A percentile compares a stretch with the other conserved stretches of the same genome.
phyloP scores from a whole-genome alignment of 306 rosid species.

The Prinsepia uniflora region DNA sequence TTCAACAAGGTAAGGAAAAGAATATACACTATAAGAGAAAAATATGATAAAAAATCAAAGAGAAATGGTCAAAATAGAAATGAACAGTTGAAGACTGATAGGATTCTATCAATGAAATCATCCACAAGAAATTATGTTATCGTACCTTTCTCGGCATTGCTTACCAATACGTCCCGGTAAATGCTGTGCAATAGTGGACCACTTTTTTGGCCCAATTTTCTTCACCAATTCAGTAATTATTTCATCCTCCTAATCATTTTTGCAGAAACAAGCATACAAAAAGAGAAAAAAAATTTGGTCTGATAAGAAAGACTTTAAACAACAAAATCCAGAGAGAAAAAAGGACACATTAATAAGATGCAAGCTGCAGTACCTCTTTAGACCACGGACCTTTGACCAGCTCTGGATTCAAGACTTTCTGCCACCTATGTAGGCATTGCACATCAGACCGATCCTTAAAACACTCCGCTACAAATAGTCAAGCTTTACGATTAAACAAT shows the following conservation, averaged over 20 bases:
- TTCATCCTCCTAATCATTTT: constrained; percentile 79
- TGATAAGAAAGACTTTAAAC: background rate
- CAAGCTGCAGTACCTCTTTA: constrained; percentile 63
- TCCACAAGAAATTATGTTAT: constrained; percentile 6
- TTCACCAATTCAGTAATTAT: constrained; percentile 66
- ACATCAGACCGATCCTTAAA: constrained; percentile 97
- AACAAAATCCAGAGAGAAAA: constrained; percentile 12
- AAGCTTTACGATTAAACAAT: constrained; percentile 29
- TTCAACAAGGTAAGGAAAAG: constrained; percentile 8
- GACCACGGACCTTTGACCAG: constrained; percentile 99
- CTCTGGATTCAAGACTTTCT: constrained; percentile 95
- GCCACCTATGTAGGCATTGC: constrained; percentile 99
- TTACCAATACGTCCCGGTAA: constrained; percentile 99
- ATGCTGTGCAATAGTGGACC: constrained; percentile 91
- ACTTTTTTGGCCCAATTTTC: constrained; percentile 83
- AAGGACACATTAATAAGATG: constrained; percentile 12
- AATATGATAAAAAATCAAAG: background rate
- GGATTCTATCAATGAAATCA: background rate
- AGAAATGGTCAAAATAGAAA: background rate
- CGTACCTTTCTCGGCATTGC: constrained; percentile 99
- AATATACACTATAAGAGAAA: background rate
- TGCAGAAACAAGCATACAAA: constrained; percentile 21
- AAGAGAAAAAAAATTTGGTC: constrained; percentile 9
- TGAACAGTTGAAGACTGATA: background rate
- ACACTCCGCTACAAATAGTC: constrained; percentile 68